Evolutionary conservation across 1,284 basidiomycete genomes (phyloP).

Genomic region (Microbotryum lychnidis-dioicae): DNA sequence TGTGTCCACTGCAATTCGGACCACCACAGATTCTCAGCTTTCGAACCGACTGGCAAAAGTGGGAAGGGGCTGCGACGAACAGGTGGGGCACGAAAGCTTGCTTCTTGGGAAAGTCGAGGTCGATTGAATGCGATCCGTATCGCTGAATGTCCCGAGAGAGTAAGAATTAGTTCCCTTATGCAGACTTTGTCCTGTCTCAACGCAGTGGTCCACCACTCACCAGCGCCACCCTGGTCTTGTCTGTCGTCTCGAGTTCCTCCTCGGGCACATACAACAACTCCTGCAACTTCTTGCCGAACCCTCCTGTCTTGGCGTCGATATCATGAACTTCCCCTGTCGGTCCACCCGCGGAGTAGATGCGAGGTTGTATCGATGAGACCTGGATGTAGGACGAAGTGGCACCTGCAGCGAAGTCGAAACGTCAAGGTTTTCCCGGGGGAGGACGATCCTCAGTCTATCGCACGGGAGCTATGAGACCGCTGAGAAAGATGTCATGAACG

Average conservation of each 20-base stretch:
- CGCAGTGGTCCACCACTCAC: not conserved
- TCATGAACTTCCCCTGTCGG: slow-evolving; percentile 38
- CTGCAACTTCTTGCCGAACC: slow-evolving; percentile 29
- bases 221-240: slow-evolving; percentile 34
- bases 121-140: slow-evolving; percentile 33
- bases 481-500: slow-evolving; percentile 2
- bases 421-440: not conserved
- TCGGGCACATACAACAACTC: slow-evolving; percentile 31
- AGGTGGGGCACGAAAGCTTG: slow-evolving; percentile 38
- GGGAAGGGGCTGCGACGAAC: slow-evolving; percentile 20
- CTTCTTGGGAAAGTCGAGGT: slow-evolving; percentile 21
- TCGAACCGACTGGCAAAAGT: not conserved
- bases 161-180: not conserved
- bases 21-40: not conserved
- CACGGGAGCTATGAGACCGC: not conserved
- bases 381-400: slow-evolving; percentile 36
- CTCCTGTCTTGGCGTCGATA: slow-evolving; percentile 19
- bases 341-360: slow-evolving; percentile 42
- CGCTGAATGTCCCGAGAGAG: slow-evolving; percentile 6
- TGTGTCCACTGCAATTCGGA: slow-evolving; percentile 37
- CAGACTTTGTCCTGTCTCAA: not conserved
- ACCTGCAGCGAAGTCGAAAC: slow-evolving; percentile 9
- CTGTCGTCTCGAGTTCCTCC: slow-evolving; percentile 26
- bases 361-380: slow-evolving; percentile 28
- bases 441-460: not conserved